A percentile compares a stretch with the other conserved stretches of the same genome.
phyloP scores from a whole-genome alignment of 2,329 filamentous ascomycete species.

The Colletotrichum sp. region DNA sequence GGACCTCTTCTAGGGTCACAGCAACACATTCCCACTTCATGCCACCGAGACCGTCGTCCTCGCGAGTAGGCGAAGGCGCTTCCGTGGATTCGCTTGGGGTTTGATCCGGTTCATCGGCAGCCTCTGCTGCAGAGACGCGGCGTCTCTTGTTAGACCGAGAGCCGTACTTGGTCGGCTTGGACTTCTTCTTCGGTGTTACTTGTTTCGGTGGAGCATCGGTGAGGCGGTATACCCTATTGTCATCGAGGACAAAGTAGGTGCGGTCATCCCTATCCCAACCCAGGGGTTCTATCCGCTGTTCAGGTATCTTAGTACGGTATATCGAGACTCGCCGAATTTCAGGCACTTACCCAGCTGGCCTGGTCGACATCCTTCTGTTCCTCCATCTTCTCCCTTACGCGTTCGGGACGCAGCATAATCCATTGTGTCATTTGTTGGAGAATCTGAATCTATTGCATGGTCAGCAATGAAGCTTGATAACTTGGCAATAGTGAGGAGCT shows the following conservation, averaged over 20 bases:
- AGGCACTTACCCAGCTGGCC: constrained; percentile 74
- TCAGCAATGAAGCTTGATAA: background rate
- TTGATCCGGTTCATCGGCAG: constrained; percentile 38
- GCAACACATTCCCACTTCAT: constrained; percentile 93
- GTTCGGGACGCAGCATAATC: constrained; percentile 86
- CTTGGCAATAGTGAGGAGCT: constrained; percentile 5
- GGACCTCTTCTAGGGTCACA: constrained; percentile 79
- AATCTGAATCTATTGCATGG: constrained; percentile 63
- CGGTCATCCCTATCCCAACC: constrained; percentile 91
- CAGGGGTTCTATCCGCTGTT: constrained; percentile 77
- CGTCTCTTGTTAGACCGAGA: constrained; percentile 75
- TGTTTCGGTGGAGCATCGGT: constrained; percentile 74
- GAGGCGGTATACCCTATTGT: constrained; percentile 89
- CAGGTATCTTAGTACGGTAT: background rate
- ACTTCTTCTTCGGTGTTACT: constrained; percentile 68
- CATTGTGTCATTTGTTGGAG: constrained; percentile 90
- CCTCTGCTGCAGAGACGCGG: constrained; percentile 55
- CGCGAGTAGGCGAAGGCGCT: constrained; percentile 29
- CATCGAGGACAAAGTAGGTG: constrained; percentile 88
- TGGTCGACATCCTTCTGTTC: constrained; percentile 84
- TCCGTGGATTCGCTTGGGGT: constrained; percentile 23
- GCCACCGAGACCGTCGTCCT: constrained; percentile 73
- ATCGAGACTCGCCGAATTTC: background rate
- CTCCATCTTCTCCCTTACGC: constrained; percentile 84
- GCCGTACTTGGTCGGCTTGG: constrained; percentile 66